Conservation (phyloP, 768 basidiomycete genomes). For the button mushroom (Agaricus bisporus) region DNA sequence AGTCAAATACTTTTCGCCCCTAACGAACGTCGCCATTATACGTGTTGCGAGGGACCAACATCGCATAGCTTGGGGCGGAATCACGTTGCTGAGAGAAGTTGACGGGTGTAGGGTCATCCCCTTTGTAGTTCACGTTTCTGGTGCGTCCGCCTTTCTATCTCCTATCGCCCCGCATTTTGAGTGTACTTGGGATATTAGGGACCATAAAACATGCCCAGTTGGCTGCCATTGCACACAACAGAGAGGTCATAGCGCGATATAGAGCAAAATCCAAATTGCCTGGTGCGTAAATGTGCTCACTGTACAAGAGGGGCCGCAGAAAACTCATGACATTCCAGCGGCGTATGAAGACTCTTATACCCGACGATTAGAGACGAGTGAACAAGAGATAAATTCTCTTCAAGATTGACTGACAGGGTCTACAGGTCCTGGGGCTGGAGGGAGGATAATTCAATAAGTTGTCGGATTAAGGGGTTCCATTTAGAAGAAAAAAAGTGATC, state of each 20-base stretch:
- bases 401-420: slow-evolving; percentile 49
- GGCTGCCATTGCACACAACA: slow-evolving; percentile 69
- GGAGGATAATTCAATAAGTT: too few species aligned
- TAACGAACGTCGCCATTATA: slow-evolving; percentile 78
- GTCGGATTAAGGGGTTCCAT: too few species aligned
- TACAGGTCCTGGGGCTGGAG: too few species aligned
- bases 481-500: too few species aligned
- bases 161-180: too few species aligned
- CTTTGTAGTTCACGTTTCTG: slow-evolving; percentile 64
- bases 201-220: slow-evolving; percentile 84
- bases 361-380: slow-evolving; percentile 5
- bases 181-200: slow-evolving; percentile 34
- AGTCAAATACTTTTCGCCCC: slow-evolving; percentile 90
- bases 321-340: slow-evolving; percentile 24
- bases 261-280: slow-evolving; percentile 46
- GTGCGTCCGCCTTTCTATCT: slow-evolving; percentile 26
- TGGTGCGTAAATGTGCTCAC: slow-evolving; percentile 27
- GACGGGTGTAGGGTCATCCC: slow-evolving; percentile 60
- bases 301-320: too few species aligned
- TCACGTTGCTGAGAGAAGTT: slow-evolving; percentile 63
- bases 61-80: slow-evolving; percentile 70
- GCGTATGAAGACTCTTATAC: slow-evolving; percentile 58
- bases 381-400: slow-evolving; percentile 56
- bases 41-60: slow-evolving; percentile 82
- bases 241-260: slow-evolving; percentile 39